Evolutionary conservation across 2,329 filamentous ascomycete genomes (phyloP), one percentile per base, ranked within the genome.

Genomic region (Monosporascus ibericus): DNA sequence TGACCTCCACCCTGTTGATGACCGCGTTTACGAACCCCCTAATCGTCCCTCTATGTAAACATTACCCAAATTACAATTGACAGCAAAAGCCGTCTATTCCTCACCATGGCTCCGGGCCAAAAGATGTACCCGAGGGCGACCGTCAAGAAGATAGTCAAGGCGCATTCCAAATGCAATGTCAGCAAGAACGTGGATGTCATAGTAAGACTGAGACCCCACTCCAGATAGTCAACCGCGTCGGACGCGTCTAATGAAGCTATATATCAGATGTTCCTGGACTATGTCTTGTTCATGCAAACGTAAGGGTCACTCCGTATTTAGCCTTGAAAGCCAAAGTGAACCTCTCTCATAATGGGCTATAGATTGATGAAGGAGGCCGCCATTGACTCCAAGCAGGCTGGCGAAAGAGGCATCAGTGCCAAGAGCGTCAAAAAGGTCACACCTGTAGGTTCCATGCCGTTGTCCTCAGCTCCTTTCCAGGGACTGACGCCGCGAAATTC

Each of bases 91-190:
- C 18, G 6, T n/a, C 38, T 20, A 37, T 38, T 7, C 15, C 36
- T n/a, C 52, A 60, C 48, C 11, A 86, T 85, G 79, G 82, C 80
- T 49, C 73, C 80, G 14, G 77, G 82, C 22, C 85, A 86, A 65
- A 92, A 90, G 61, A 76, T 89, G 15, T 96, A 95, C 64, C 91
- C 91, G 11, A 85, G 91, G 57, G 85, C 83, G 18, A 94, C 89
- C 0, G 78, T 96, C 62, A 94, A 91, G 71, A 92, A 91, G 70
- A 92, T 95, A 55, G 79, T 95, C 64, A 96, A 95, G 72, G 90
- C 90, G 18, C 90, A 95, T 69, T 87, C 90, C 8, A 87, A 88
- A 57, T 84, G 86, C 66, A 87, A 81, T 58, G 71, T 95, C 57
- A 90, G 86, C 75, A 94, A 90, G 70, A 92, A 94, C 70, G 87